Evolutionary conservation across 192 early-diverging fungal species (phyloP), one percentile per base, ranked within the genome.

Genomic region (Phycomyces blakesleeanus): DNA sequence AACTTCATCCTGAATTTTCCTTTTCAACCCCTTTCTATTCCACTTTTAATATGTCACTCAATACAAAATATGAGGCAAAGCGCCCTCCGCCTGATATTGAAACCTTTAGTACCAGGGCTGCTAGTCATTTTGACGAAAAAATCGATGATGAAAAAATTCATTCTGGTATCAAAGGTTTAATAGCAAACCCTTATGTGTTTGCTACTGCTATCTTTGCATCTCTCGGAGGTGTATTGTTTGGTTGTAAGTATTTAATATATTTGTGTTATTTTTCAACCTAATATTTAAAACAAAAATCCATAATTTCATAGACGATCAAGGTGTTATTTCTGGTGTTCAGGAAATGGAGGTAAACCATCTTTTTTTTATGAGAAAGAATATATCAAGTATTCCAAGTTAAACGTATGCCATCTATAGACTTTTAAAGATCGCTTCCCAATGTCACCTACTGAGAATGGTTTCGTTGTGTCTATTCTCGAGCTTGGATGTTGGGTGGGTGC

Each of bases 401-500:
- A 24, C 21, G 5, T 20, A 20, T 53, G 5, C 9, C 18, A 5
- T 25, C 51, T 4, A 61, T 61, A 61, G 59, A 61, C 57, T 44
- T 74, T 74, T 52, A 20, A 51, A 25, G 18, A 1, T 15, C 25
- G 26, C 4, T 74, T 74, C 34, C 57, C 57, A n/a, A 54, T 74
- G 57, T 59, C 26, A 25, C 24, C 66, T 7, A 61, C 59, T 5
- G 52, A 64, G 50, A 74, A 63, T 37, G 72, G 67, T 26, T 65
- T 74, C 24, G 62, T 86, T 14, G 77, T 79, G 0, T 78, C 86
- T 4, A 76, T 85, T 40, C 75, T 89, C 2, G 78, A 79, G 4
- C 73, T 87, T 11, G 88, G 88, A 29, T 83, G 81, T 57, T 88
- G 85, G 61, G 67, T 83, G 38, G 88, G 88, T 3, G 82, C 88